Evolutionary conservation across 179 eudicot species (phyloP), one percentile per base, ranked within the genome.

Genomic region (Nepenthes alata): DNA sequence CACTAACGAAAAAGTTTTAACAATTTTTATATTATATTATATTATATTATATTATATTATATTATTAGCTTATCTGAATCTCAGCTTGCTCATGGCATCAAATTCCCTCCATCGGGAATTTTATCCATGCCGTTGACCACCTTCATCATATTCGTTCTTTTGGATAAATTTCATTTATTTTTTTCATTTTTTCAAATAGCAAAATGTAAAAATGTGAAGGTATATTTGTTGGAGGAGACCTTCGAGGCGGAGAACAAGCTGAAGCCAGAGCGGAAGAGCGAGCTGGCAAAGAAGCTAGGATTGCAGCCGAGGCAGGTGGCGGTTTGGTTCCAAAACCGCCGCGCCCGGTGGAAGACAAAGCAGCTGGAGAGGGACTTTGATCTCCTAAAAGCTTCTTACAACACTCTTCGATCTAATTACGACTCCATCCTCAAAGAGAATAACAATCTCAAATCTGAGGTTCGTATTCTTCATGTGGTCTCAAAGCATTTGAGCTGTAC

Each of bases 281-380:
- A 63, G 38, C 67, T 63, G 51, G 67, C 67, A 4, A 63, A 63
- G 59, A 63, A 63, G 67, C 67, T 63, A 3, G 67, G 67, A 15
- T 16, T 63, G 51, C 67, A 63, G 39, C 67, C 67, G 15, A 63
- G 67, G 35, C 67, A 53, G 59, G 67, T 63, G 58, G 67, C 67
- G 1, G 67, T 63, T 7, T 63, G 67, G 67, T 63, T 63, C 15
- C 67, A 53, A 41, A 63, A 63, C 38, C 67, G 67, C 3, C 58
- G 67, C 4, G 67, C 67, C 11, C 58, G 67, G 16, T 63, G 67
- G 67, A 63, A 63, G 67, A 63, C 67, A n/a, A 63, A 63, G 16
- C 59, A 63, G 59, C 67, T 63, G 38, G 67, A 63, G 58, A 63
- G 59, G 53, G 67, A 54, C 37, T 63, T 13, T 63, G 67, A 63